Base-by-base conservation (phyloP, 1,284 basidiomycete genomes). In the Boletus holoroseus region DNA sequence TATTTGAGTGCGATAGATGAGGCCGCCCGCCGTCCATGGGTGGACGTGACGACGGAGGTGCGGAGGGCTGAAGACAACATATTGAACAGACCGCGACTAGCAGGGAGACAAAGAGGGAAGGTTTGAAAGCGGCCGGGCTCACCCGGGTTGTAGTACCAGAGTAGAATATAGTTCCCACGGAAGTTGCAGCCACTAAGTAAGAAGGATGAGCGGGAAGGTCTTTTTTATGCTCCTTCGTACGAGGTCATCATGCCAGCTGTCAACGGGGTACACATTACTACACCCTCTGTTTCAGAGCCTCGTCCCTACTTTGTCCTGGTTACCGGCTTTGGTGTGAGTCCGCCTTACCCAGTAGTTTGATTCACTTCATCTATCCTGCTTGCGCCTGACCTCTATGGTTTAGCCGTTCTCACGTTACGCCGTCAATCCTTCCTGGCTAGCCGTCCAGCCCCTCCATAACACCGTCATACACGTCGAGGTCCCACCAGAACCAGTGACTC, bases 1-100 rank as follows among this genome's bases (percentile, higher is more conserved):
- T 99, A 99, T 74, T 97, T 98, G 70, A 82, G 75, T 41, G 89
- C 82, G 59, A 91, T 84, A 54, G 78, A 71, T 31, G 85, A 88
- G 47, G 83, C 87, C 22, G 83, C 78, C 46, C 88, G 84, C 55
- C 79, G 64, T 52, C 75, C 75, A 35, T 71, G 70, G 53, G 66
- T 57, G 38, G 71, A 64, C 53, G 76, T 69, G 59, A 76, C 75
- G 56, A 73, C 62, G 56, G 77, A 67, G 48, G 75, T 64, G 56
- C 76, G 71, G 59, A 78, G 67, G 13, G 51, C 46, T 24, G 63
- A 55, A 47, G 58, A 56, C 62, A 74, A 63, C 73, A 72, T 42
- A 15, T 71, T 43, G 60, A 4, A 16, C 13, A 11, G 27, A n/a
- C 5, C 22, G 22, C 22, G 22, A 22, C 22, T 22, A 4, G 22